Percentiles rank a stretch among this genome's conserved stretches.
Evolutionary conservation across 371 early-diverging fungal genomes (phyloP).

Genomic region (Syncephalis plumigaleata): DNA sequence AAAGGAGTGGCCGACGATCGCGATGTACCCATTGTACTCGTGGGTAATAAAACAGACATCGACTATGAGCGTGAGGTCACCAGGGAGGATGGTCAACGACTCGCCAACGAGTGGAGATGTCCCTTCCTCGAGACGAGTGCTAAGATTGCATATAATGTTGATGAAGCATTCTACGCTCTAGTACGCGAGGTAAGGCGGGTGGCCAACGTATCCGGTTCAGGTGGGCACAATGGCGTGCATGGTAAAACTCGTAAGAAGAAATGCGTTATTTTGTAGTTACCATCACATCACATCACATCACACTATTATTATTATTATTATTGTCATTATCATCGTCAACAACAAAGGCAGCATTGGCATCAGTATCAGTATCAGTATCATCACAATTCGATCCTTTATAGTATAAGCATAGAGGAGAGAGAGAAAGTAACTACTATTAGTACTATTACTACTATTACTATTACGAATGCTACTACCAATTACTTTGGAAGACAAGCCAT

Average conservation of each 20-base stretch:
- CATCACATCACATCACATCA: too few relatives aligned
- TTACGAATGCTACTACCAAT: too few relatives aligned
- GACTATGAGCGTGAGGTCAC: conserved; percentile 60
- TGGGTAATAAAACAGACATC: conserved; percentile 77
- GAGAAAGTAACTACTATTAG: too few relatives aligned
- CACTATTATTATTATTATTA: too few relatives aligned
- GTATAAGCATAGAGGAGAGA: too few relatives aligned
- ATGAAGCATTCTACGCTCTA: conserved; percentile 46
- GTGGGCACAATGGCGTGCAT: conserved; percentile 7
- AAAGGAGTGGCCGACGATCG: conserved; percentile 35
- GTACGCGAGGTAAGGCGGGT: conserved; percentile 30
- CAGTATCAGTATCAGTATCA: too few relatives aligned
- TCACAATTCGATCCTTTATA: too few relatives aligned
- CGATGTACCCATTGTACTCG: conserved; percentile 71
- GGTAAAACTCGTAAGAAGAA: conserved; percentile 19
- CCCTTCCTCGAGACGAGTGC: conserved; percentile 79
- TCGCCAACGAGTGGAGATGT: conserved; percentile 49
- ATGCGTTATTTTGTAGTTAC: conserved; percentile 16
- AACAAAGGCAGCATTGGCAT: too few relatives aligned
- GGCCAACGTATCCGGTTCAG: conserved; percentile 7
- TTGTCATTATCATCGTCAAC: too few relatives aligned
- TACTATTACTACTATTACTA: too few relatives aligned
- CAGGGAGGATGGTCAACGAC: conserved; percentile 34
- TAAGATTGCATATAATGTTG: conserved; percentile 63
- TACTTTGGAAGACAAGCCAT: too few relatives aligned